Conservation (phyloP, 2,329 filamentous ascomycete species). For the Phaeoacremonium minimum region DNA sequence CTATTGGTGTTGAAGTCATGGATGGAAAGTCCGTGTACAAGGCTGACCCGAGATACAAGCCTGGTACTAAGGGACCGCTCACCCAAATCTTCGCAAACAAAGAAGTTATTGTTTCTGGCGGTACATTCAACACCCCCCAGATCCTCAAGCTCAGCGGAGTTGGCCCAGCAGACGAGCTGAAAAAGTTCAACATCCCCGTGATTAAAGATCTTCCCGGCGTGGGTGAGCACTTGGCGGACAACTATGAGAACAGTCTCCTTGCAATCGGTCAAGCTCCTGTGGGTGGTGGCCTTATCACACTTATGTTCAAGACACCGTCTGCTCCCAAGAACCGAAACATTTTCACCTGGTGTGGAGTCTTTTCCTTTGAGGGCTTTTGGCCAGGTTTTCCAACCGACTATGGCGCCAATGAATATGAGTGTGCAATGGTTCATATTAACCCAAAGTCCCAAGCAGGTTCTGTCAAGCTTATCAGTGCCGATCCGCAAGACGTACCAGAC, state of each 20-base stretch:
- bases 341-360: constrained; percentile 11
- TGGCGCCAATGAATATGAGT: constrained; percentile 10
- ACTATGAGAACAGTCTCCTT: constrained; percentile 22
- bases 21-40: constrained; percentile 29
- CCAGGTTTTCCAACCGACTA: constrained; percentile 12
- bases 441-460: constrained; percentile 39
- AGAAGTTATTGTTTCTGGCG: constrained; percentile 47
- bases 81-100: constrained; percentile 3
- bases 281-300: constrained; percentile 10
- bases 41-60: constrained; percentile 18
- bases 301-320: constrained; percentile 10
- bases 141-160: constrained; percentile 48
- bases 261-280: constrained; percentile 9
- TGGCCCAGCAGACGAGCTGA: constrained; percentile 35
- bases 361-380: constrained; percentile 16
- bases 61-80: not conserved
- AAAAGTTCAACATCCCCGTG: constrained; percentile 36
- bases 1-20: constrained; percentile 21
- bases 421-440: constrained; percentile 12
- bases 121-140: constrained; percentile 45
- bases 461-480: constrained; percentile 53
- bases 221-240: constrained; percentile 45
- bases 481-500: constrained; percentile 57
- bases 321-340: constrained; percentile 9
- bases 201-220: constrained; percentile 43